These are phyloP conservation scores for Lactarius pseudohatsudake DNA, from an alignment of 768 basidiomycete species.

Conservation along the genomic window DNA sequence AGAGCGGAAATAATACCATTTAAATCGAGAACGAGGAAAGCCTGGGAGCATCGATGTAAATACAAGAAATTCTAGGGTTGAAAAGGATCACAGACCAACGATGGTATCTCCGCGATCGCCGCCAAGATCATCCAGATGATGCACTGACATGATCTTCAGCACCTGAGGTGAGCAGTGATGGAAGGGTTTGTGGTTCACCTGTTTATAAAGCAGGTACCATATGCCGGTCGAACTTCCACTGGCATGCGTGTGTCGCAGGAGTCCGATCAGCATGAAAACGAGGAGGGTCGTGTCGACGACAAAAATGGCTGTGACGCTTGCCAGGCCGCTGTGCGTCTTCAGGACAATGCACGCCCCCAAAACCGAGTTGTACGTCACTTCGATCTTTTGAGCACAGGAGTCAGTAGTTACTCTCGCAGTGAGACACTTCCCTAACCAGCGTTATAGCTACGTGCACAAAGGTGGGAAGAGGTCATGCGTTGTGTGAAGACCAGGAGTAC, in stretches of 20 bases:
- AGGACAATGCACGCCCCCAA: neutral
- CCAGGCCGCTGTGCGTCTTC: neutral
- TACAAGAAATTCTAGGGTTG: neutral
- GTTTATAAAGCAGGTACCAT: neutral
- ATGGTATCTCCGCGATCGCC: neutral
- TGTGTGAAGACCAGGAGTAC: neutral
- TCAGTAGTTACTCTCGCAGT: neutral
- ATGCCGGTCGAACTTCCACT: neutral
- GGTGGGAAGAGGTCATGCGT: neutral
- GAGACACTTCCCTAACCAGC: neutral
- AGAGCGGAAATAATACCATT: neutral
- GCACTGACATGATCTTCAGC: conserved; percentile 1
- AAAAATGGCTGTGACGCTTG: neutral
- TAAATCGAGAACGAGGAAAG: conserved; percentile 11
- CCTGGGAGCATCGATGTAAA: neutral
- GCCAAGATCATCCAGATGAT: conserved; percentile 5
- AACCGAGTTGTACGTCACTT: neutral
- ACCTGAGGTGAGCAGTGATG: neutral
- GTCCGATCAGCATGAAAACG: neutral
- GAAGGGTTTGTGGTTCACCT: neutral
- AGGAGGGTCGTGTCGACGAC: neutral
- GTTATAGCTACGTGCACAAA: neutral
- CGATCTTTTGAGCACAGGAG: neutral
- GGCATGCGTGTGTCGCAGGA: neutral
- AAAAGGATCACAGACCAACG: neutral